Conservation (phyloP, 2,329 filamentous ascomycete genomes). For the Neofusicoccum cordaticola region DNA sequence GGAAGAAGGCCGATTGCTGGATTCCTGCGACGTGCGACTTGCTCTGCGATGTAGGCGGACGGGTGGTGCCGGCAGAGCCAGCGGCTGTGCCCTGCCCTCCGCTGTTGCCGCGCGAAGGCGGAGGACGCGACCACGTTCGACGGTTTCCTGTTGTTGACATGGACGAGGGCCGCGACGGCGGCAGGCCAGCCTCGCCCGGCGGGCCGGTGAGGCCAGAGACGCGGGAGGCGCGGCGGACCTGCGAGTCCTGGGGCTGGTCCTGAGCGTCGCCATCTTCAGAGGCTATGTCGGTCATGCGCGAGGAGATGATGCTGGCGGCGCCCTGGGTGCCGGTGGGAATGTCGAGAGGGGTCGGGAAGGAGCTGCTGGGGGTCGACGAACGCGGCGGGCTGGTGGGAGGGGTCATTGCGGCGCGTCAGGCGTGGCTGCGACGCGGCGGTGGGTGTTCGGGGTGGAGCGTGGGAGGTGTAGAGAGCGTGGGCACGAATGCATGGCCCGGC, state of each 20-base stretch:
- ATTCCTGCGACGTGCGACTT: constrained; percentile 87
- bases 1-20: constrained; percentile 87
- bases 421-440: constrained; percentile 11
- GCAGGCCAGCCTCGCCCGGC: constrained; percentile 47
- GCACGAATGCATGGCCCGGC: constrained; percentile 13
- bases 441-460: constrained; percentile 22
- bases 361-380: constrained; percentile 18
- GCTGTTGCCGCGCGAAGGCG: constrained; percentile 56
- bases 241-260: constrained; percentile 28
- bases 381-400: constrained; percentile 33
- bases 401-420: constrained; percentile 22
- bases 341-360: constrained; percentile 23
- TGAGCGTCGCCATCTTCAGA: constrained; percentile 50
- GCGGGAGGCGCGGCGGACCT: constrained; percentile 26
- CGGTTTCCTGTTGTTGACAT: constrained; percentile 40
- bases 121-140: constrained; percentile 53
- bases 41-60: constrained; percentile 66
- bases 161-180: constrained; percentile 46
- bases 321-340: constrained; percentile 13
- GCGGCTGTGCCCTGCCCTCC: constrained; percentile 23
- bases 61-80: background rate
- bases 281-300: constrained; percentile 58
- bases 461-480: constrained; percentile 15
- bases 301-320: constrained; percentile 23
- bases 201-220: constrained; percentile 44